Percentiles rank a stretch among this genome's conserved stretches.
Evolutionary conservation across 2,329 filamentous ascomycete genomes (phyloP).

Genomic region (Trichoderma brevicompactum): DNA sequence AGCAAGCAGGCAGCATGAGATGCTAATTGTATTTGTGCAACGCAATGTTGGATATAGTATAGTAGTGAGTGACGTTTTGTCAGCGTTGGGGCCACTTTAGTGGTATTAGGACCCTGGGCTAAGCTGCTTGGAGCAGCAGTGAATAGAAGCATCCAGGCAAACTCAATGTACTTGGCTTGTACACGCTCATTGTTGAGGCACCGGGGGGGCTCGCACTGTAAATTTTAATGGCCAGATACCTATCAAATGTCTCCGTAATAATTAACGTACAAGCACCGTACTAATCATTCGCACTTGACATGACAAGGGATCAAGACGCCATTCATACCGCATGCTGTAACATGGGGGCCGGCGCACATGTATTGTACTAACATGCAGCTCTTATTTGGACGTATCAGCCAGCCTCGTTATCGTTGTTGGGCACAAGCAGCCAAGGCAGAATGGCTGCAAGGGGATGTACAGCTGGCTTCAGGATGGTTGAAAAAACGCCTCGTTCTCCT

Average conservation of each 20-base stretch:
- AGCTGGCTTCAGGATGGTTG: background rate
- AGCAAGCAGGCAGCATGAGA: constrained; percentile 4
- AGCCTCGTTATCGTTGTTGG: background rate
- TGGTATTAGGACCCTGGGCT: constrained; percentile 2
- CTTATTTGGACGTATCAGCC: background rate
- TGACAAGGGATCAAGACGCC: no score
- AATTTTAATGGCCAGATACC: no score
- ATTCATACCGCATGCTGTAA: no score
- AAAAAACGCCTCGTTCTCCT: background rate
- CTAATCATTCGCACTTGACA: no score
- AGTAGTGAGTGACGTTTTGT: constrained; percentile 13
- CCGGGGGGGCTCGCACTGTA: no score
- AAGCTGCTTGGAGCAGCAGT: background rate
- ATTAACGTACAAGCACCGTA: no score
- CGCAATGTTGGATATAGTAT: background rate
- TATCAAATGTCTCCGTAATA: no score
- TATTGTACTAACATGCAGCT: no score
- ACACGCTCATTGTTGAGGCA: no score
- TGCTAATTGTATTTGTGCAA: constrained; percentile 9
- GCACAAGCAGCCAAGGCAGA: constrained; percentile 22
- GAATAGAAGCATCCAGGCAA: background rate
- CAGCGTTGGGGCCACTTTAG: background rate
- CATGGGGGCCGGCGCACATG: no score
- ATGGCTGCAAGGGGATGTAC: background rate
- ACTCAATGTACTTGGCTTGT: no score